Conservation (phyloP, 2,329 filamentous ascomycete genomes). For the Fusarium sp. region DNA sequence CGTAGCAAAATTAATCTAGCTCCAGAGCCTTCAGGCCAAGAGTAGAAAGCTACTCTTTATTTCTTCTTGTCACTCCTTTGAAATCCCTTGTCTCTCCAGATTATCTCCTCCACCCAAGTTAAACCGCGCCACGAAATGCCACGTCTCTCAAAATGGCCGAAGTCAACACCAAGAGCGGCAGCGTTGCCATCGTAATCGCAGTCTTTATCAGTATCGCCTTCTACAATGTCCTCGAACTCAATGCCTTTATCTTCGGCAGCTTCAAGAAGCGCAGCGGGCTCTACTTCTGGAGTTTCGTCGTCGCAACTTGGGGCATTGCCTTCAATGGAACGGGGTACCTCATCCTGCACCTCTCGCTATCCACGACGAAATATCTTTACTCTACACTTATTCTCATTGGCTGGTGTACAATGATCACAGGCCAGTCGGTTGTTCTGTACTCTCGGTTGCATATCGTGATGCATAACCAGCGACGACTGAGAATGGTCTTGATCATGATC, state of each 20-base stretch:
- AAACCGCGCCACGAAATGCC: not conserved
- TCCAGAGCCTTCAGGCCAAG: not conserved
- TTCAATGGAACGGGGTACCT: slow-evolving; percentile 61
- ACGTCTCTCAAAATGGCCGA: slow-evolving; percentile 9
- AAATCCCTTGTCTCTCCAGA: not conserved
- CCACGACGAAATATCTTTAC: slow-evolving; percentile 29
- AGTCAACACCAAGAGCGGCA: slow-evolving; percentile 31
- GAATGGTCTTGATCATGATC: slow-evolving; percentile 69
- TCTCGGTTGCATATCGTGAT: slow-evolving; percentile 72
- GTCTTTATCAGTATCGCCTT: slow-evolving; percentile 48
- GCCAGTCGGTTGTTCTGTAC: slow-evolving; percentile 72
- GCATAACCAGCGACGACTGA: slow-evolving; percentile 62
- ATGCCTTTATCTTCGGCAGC: slow-evolving; percentile 49
- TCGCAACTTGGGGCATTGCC: slow-evolving; percentile 52
- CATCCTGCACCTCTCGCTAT: slow-evolving; percentile 53
- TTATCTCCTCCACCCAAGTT: not conserved
- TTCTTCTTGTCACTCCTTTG: not conserved
- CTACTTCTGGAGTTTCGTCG: slow-evolving; percentile 57
- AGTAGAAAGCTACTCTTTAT: not conserved
- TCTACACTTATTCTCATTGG: slow-evolving; percentile 50
- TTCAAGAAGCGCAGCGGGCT: slow-evolving; percentile 52
- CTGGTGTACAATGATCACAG: slow-evolving; percentile 68
- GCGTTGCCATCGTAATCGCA: slow-evolving; percentile 36
- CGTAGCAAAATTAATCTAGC: not conserved
- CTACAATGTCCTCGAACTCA: slow-evolving; percentile 55